Base-by-base conservation (phyloP, 164 flowering plant genomes). In the Vitis amurensis region DNA sequence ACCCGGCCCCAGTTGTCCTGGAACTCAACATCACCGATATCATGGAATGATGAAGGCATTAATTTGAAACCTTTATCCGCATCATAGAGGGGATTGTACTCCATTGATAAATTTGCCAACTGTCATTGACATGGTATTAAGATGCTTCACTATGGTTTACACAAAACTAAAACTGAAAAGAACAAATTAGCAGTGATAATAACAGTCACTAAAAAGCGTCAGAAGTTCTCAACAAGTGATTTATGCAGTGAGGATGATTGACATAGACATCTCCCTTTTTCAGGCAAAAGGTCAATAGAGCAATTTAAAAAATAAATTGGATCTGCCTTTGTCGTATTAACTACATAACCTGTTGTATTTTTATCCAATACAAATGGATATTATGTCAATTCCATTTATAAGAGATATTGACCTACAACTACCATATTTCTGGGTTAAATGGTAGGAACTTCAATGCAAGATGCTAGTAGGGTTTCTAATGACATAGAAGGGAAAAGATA, bases 1-100 rank as follows among this genome's bases (percentile, higher is more conserved):
- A 94, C 82, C 8, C 96, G 89, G 51, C 96, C 94, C 97, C 97
- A 94, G 75, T 87, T 89, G 71, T 94, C 98, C 78, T 92, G 98
- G 78, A 94, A 94, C 74, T 94, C 98, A 66, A 94, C 88, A 65
- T 94, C 92, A 68, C 97, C 73, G 61, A 94, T 94, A 72, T 94
- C 97, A 74, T 92, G 98, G 72, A 94, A 94, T 64, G 98, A 92
- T 47, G 97, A 90, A 48, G 93, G 93, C 92, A 92, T 88, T 68
- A 78, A 90, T 59, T 77, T 83, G 15, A 71, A 86, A 30, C 93
- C 97, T 80, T 90, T 87, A 13, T 89, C 91, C 19, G 81, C 81
- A 64, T 94, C 97, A 74, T 94, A 94, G 10, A 82, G 68, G 51
- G 96, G 98, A 82, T 88, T 73, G 57, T 85, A 79, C 49, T 87